Conservation (phyloP, 2,329 filamentous ascomycete genomes). For the Hymenoscyphus fraxineus region DNA sequence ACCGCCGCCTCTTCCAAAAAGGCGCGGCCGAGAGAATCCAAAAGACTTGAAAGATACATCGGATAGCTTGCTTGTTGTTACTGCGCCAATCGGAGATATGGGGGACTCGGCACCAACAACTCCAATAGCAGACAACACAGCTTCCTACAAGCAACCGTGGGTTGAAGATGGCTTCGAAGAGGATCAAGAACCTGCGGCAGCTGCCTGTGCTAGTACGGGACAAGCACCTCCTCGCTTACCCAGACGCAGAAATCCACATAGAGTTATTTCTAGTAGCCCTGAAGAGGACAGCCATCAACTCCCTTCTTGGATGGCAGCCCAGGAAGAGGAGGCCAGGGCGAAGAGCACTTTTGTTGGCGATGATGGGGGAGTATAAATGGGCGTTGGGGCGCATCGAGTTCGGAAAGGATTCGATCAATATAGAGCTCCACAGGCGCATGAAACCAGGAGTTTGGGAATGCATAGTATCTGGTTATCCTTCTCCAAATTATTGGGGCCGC, state of each 20-base stretch:
- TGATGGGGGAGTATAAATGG: constrained; percentile 18
- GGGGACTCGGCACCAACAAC: constrained; percentile 57
- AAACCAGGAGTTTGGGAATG: neutral
- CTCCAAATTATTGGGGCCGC: neutral
- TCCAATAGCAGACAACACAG: constrained; percentile 41
- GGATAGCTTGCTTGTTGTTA: constrained; percentile 59
- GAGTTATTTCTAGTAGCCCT: constrained; percentile 29
- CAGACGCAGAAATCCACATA: constrained; percentile 25
- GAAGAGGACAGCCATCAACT: constrained; percentile 34
- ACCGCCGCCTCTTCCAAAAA: constrained; percentile 46
- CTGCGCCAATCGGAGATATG: constrained; percentile 60
- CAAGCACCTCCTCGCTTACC: constrained; percentile 25
- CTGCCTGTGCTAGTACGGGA: neutral
- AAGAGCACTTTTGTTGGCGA: constrained; percentile 35
- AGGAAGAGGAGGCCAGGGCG: constrained; percentile 35
- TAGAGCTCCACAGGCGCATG: neutral
- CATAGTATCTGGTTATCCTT: neutral
- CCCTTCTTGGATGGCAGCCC: constrained; percentile 34
- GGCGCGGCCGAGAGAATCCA: constrained; percentile 32
- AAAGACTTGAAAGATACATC: constrained; percentile 37
- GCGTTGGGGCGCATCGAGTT: neutral
- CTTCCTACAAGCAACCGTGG: constrained; percentile 34
- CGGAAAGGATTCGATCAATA: neutral
- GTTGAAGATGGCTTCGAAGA: constrained; percentile 34
- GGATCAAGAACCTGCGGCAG: constrained; percentile 1